Evolutionary conservation across 306 rosid genomes (phyloP).

Genomic region (Glycine tomentella): DNA sequence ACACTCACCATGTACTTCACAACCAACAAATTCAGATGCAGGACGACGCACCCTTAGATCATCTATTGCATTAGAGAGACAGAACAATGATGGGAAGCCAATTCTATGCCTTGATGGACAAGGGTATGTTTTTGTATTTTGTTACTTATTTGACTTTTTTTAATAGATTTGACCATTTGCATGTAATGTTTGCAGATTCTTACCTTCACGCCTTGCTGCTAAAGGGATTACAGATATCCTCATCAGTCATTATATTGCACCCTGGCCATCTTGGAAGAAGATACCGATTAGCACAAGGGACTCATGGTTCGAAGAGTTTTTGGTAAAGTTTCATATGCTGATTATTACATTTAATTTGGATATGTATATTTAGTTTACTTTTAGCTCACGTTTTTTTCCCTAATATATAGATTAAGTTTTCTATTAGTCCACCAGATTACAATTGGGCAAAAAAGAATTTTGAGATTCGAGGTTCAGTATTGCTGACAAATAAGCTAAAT

Average conservation of each 20-base stretch:
- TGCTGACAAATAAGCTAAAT: not conserved
- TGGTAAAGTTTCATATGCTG: not conserved
- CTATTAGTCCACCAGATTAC: not conserved
- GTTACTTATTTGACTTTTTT: not conserved
- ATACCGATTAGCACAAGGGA: not conserved
- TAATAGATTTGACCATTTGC: not conserved
- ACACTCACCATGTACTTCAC: not conserved
- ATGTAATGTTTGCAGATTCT: constrained; percentile 1
- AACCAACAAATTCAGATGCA: not conserved
- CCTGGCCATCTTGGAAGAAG: constrained; percentile 22
- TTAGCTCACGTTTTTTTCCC: not conserved
- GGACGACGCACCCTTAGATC: not conserved
- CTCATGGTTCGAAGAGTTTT: not conserved
- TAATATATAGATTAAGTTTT: not conserved
- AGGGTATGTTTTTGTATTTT: not conserved
- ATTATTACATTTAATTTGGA: not conserved
- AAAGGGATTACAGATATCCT: not conserved
- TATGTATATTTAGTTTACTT: not conserved
- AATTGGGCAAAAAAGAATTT: not conserved
- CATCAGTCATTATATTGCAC: not conserved
- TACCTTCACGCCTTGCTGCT: constrained; percentile 19
- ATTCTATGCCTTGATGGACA: constrained; percentile 3
- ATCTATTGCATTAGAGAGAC: not conserved
- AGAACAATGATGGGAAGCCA: not conserved
- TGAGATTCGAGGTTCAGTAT: not conserved